A percentile compares a stretch with the other conserved stretches of the same genome.
Conservation (phyloP, 2,329 filamentous ascomycete species). For the Neonectria punicea region DNA sequence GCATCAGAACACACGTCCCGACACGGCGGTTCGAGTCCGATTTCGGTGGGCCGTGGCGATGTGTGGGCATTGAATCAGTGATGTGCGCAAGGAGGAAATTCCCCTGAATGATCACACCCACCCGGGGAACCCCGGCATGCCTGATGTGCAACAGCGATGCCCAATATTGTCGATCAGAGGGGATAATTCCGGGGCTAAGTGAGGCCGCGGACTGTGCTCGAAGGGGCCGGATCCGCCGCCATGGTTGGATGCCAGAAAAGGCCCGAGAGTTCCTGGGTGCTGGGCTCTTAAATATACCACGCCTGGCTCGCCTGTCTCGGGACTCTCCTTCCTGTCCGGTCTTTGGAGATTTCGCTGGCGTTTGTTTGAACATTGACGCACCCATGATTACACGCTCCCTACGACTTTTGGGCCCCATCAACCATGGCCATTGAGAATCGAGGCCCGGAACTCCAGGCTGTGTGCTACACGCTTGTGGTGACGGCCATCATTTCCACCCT, state of each 20-base stretch:
- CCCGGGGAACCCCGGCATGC: neutral
- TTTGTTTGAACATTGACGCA: neutral
- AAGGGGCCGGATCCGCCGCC: neutral
- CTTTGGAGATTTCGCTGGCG: neutral
- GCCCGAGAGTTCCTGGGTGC: neutral
- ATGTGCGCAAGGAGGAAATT: neutral
- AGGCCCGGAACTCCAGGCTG: slow-evolving; percentile 48
- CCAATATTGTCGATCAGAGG: neutral
- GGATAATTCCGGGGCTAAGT: neutral
- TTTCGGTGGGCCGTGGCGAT: neutral
- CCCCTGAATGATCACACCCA: neutral
- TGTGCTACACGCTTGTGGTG: slow-evolving; percentile 45
- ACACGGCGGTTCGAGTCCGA: neutral
- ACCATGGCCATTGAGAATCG: slow-evolving; percentile 45
- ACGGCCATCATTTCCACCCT: slow-evolving; percentile 42
- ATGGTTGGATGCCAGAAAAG: neutral
- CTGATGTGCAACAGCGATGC: neutral
- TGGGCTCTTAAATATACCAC: neutral
- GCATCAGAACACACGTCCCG: neutral
- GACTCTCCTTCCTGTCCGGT: neutral
- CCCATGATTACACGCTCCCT: neutral
- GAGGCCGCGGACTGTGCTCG: neutral
- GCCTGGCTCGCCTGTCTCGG: neutral
- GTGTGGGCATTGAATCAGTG: neutral
- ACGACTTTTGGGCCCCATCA: slow-evolving; percentile 1